Evolutionary conservation across 352 stramenopile genomes (phyloP).

Genomic region (Globisporangium canariense): DNA sequence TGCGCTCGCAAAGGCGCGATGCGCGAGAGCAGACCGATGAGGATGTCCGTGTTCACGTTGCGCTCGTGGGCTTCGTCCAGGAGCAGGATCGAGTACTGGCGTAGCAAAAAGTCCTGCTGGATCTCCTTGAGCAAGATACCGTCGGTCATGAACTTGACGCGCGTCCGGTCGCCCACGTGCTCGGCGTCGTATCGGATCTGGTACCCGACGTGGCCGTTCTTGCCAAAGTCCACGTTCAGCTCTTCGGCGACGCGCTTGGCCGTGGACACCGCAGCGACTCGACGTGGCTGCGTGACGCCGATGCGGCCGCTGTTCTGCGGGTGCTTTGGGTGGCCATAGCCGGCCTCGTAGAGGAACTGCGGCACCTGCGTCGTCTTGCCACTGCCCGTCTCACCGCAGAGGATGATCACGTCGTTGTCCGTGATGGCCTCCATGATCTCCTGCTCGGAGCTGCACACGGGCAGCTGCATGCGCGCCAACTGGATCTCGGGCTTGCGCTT

Average conservation of each 20-base stretch:
- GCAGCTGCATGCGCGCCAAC: constrained; percentile 92
- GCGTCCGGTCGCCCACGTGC: constrained; percentile 87
- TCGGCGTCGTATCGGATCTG: constrained; percentile 98
- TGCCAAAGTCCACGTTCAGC: constrained; percentile 88
- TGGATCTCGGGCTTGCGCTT: constrained; percentile 86
- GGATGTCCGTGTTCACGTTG: constrained; percentile 96
- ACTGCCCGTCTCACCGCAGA: constrained; percentile 97
- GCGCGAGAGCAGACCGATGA: constrained; percentile 94
- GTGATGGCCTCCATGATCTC: constrained; percentile 98
- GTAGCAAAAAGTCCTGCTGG: constrained; percentile 80
- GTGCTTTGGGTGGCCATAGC: constrained; percentile 74
- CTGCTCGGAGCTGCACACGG: constrained; percentile 97
- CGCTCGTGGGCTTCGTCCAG: constrained; percentile 97
- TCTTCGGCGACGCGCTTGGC: constrained; percentile 97
- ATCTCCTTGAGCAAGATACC: constrained; percentile 98
- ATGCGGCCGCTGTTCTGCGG: constrained; percentile 67
- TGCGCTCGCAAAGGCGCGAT: constrained; percentile 91
- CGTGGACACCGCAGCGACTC: constrained; percentile 97
- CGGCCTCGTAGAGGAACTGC: constrained; percentile 98
- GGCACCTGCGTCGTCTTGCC: constrained; percentile 98
- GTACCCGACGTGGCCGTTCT: constrained; percentile 90
- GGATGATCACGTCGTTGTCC: constrained; percentile 95
- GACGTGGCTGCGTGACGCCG: constrained; percentile 96
- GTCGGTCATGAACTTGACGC: constrained; percentile 99
- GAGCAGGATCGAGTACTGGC: constrained; percentile 77